Evolutionary conservation across 2,329 filamentous ascomycete species (phyloP), one percentile per base, ranked within the genome.

Genomic region (Fusarium redolens): DNA sequence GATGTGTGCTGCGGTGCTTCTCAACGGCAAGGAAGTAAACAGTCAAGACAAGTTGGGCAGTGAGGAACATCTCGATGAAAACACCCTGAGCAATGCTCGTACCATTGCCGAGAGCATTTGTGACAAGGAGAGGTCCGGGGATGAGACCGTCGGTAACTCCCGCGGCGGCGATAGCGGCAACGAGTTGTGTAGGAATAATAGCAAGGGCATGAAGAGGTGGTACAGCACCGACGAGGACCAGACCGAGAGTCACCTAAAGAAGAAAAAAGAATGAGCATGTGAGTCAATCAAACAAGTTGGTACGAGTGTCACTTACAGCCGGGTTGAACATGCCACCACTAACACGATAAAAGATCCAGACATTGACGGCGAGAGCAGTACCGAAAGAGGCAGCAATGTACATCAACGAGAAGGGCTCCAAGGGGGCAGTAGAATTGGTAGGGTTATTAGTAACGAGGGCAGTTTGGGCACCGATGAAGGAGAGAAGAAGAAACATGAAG

Each of bases 11-110:
- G 48, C 91, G 90, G 79, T 94, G 92, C 82, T 94, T 94, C 79
- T 93, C 91, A 7, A 90, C 89, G 0, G 91, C 92, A 48, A 93
- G 85, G 88, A 93, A 92, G 79, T 91, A 88, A 35, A 92, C 88
- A 5, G 90, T 87, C 59, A 92, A 84, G 12, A 92, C 86, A 14
- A 93, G 83, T 77, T 91, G 86, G 0, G 89, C 83, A 0, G 91
- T 92, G 41, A 92, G 83, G 75, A 92, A 90, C 82, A 91, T 87
- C 79, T 92, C 91, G 52, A 92, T 86, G 77, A 92, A 92, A 44
- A 92, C 82, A 11, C 91, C 91, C 66, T 89, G 90, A 0, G 83
- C 83, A 14, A 86, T 82, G 65, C 82, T 87, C 7, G 87, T 83
- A 17, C 85, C 86, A 15, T 83, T 82, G 4, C 84, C 84, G 5